Evolutionary conservation across 352 stramenopile genomes (phyloP), one percentile per base, ranked within the genome.

Genomic region (Discostella stelligera): DNA sequence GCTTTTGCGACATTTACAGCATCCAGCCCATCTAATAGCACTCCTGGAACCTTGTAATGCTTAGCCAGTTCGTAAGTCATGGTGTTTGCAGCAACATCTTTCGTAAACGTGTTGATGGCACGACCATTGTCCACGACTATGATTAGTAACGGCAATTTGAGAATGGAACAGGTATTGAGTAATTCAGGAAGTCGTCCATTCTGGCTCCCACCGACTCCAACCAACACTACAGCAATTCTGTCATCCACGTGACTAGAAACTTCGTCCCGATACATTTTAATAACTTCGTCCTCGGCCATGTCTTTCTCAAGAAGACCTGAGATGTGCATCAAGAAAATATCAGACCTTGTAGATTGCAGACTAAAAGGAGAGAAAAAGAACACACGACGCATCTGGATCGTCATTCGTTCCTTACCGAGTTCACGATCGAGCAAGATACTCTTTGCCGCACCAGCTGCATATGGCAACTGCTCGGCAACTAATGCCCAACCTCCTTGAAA

Each of bases 51-150:
- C 16, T 89, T 86, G 67, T 95, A 96, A 79, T 96, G 92, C 54
- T 89, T 79, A 50, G 91, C 92, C 82, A 90, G 82, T 59, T 91
- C 37, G 13, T 59, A 59, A 16, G 6, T 59, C 50, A 59, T 59
- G 6, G 50, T 59, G 50, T 96, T 96, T 41, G 76, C 82, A 21
- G 93, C 93, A 66, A 96, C 89, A 82, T 96, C 93, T 14, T 80
- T 84, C 20, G 93, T 96, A 74, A 95, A 96, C 5, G 93, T 96
- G 74, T 96, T 96, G 74, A 96, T 96, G 50, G 93, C 93, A 61
- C 93, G 83, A 48, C 93, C 88, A 84, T 96, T 96, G 73, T 96
- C 93, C 88, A 96, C 95, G 0, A 95, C 86, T 62, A 96, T 66
- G 55, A 95, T 83, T 6, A 96, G 79, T 18, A 96, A 62, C 25